A percentile compares a stretch with the other conserved stretches of the same genome.
Conservation (phyloP, 768 basidiomycete genomes). For the Suillus plorans region DNA sequence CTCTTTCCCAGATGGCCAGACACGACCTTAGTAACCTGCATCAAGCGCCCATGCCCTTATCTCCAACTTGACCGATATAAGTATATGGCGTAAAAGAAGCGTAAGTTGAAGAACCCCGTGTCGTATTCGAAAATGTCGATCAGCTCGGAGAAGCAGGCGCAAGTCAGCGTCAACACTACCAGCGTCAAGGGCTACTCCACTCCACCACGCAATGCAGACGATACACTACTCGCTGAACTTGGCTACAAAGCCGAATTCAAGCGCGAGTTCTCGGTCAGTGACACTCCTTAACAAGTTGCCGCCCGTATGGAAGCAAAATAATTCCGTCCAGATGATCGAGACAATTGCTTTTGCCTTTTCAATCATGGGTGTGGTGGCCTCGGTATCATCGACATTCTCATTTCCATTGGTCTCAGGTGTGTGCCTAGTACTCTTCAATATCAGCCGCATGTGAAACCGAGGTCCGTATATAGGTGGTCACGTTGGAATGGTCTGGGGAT, state of each 20-base stretch:
- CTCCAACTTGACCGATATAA: constrained; percentile 7
- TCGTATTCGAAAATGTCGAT: constrained; percentile 7
- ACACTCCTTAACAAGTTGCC: neutral
- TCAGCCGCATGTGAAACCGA: neutral
- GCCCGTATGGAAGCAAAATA: neutral
- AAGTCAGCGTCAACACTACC: constrained; percentile 14
- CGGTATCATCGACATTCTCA: constrained; percentile 62
- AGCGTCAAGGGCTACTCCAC: constrained; percentile 15
- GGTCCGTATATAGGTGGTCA: constrained; percentile 59
- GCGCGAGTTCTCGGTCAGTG: constrained; percentile 69
- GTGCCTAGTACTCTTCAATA: constrained; percentile 14
- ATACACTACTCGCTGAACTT: constrained; percentile 58
- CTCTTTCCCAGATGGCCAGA: neutral
- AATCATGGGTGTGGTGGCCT: constrained; percentile 72
- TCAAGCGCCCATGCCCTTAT: constrained; percentile 17
- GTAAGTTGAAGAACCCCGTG: constrained; percentile 4
- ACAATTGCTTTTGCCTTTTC: constrained; percentile 67
- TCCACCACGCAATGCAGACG: constrained; percentile 45
- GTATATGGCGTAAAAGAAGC: neutral
- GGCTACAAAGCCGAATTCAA: constrained; percentile 75
- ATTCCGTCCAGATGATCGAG: constrained; percentile 46
- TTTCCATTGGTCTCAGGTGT: constrained; percentile 65
- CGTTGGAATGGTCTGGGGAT: constrained; percentile 76
- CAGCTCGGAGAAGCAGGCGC: constrained; percentile 18
- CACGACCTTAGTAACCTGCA: neutral